Base-by-base conservation (phyloP, 2,329 filamentous ascomycete genomes). In the Dactylellina cionopaga region DNA sequence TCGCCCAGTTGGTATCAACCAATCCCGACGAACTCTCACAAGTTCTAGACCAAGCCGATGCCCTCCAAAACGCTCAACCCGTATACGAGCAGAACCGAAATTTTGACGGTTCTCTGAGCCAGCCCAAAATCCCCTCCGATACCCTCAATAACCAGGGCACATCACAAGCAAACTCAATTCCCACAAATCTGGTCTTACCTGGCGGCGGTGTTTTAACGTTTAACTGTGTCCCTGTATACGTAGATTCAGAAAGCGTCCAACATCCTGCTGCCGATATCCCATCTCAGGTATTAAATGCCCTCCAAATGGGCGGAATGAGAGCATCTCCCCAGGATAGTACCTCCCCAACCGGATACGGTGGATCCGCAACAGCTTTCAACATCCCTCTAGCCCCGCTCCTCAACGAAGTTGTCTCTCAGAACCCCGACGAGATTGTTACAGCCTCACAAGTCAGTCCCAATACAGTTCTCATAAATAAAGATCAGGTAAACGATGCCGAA, bases 171-270 rank as follows among this genome's bases (percentile, higher is more conserved):
- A 4, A 19, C 3, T 17, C 24, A 3, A 44, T 66, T 2, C 31
- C 52, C 6, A 58, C 51, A 11, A 59, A 58, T 19, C 10, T 56
- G 1, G 24, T 59, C 5, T 37, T 66, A n/a, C 43, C 51, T 3
- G 39, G 49, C 24, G 62, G 63, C 22, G 59, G 52, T 11, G 46
- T 52, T 3, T 51, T 72, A n/a, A 58, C 49, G 6, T 65, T 72
- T 37, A 72, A 64, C n/a, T 72, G 68, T 33, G 44, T 72, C 5
- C 68, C 68, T 19, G 25, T 65, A 22, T 72, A 64, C 46, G 56
- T 64, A 13, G 68, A 64, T 43, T 41, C 44, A 15, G 59, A 54
- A 19, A 59, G 68, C n/a, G 29, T 54, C 24, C 35, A 54, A 47
- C 54, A 39, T 17, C 35, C 58, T 3, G 60, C 60, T n/a, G 46